phyloP scores from a whole-genome alignment of 1,139 yeast species.

The Hemisphaericaspora lyxosophila region DNA sequence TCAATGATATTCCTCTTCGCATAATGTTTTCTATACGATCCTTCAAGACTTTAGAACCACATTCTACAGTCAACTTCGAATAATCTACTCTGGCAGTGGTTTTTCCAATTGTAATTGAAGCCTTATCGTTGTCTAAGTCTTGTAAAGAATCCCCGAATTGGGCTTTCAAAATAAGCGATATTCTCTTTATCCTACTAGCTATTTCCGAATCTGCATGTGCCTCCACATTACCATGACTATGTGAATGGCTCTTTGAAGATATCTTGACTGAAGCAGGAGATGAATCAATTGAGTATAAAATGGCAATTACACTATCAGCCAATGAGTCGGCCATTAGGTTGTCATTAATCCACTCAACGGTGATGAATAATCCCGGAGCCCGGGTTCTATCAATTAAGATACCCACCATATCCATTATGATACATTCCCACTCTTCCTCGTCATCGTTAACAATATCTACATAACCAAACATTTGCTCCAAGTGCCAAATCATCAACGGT shows the following conservation, averaged over 20 bases:
- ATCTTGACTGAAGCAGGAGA: constrained; percentile 93
- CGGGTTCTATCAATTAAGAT: constrained; percentile 45
- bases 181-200: constrained; percentile 58
- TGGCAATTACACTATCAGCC: constrained; percentile 92
- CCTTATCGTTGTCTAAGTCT: constrained; percentile 40
- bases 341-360: constrained; percentile 91
- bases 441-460: constrained; percentile 66
- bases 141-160: constrained; percentile 84
- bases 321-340: constrained; percentile 81
- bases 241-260: constrained; percentile 61
- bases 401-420: constrained; percentile 47
- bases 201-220: constrained; percentile 34
- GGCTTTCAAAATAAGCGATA: constrained; percentile 64
- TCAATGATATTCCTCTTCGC: constrained; percentile 72
- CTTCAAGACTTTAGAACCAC: constrained; percentile 72
- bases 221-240: constrained; percentile 30
- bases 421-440: constrained; percentile 53
- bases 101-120: constrained; percentile 67
- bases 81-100: constrained; percentile 71
- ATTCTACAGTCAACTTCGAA: constrained; percentile 63
- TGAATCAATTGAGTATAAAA: constrained; percentile 85
- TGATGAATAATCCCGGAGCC: constrained; percentile 45
- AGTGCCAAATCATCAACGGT: constrained; percentile 81
- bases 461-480: constrained; percentile 93
- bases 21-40: constrained; percentile 83